Evolutionary conservation across 1,139 yeast species (phyloP), one percentile per base, ranked within the genome.

Genomic region (Yamadazyma atlantica): DNA sequence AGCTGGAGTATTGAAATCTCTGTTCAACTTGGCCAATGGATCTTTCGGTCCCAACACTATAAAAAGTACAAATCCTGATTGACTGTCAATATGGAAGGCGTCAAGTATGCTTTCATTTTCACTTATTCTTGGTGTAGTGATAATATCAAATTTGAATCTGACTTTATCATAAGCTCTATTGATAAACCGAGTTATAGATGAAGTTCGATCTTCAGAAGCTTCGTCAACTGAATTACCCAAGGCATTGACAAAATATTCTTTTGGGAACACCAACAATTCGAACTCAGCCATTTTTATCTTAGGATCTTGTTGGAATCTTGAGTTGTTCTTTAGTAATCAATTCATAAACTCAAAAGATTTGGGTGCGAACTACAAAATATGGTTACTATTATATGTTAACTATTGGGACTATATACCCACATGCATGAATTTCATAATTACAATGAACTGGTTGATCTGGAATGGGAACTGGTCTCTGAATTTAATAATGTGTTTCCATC

Each of bases 121-220:
- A 36, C 65, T 64, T 32, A 80, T 62, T 40, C 87, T 58, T 2
- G 67, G 55, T 0, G 75, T 60, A 5, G 50, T 46, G 11, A 80
- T 69, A 2, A 77, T 54, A 2, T 64, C 61, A 49, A 58, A 80
- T 44, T 65, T 67, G 50, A 46, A 60, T 37, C 73, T 60, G 3
- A 71, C 68, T 41, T 72, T 69, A 41, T 69, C 63, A 48, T 79
- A 80, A 0, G 80, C 78, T 36, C 63, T 63, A 51, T 80, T 80
- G 43, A 69, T 49, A n/a, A 46, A 35, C 22, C 15, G 24, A 18
- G 19, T 12, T 11, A 19, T 19, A 15, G 32, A 16, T 6, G 24
- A 19, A 56, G 46, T n/a, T 38, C 5, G 0, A 43, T 10, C 18
- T 8, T 12, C 16, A 15, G 34, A 6, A 7, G 17, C 21, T 7